Evolutionary conservation across 2,329 filamentous ascomycete genomes (phyloP).

Genomic region (Phialocephala subalpina): DNA sequence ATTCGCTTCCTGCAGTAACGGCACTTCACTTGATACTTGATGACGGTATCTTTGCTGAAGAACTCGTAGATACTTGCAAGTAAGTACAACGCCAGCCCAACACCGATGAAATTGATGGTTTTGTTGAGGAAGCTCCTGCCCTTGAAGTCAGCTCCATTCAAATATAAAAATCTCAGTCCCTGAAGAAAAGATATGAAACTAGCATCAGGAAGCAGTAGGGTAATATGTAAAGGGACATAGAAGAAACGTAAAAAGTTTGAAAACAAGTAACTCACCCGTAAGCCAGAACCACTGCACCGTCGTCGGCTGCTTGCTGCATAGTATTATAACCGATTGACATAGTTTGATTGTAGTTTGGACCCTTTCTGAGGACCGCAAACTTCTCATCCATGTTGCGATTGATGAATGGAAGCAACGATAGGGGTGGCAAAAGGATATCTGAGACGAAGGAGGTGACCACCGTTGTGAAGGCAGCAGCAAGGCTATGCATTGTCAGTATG

Average conservation of each 20-base stretch:
- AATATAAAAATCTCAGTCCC: background rate
- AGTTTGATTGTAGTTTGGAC: constrained; percentile 57
- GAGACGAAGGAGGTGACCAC: constrained; percentile 77
- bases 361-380: constrained; percentile 70
- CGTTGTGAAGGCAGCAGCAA: constrained; percentile 75
- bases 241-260: background rate
- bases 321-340: constrained; percentile 70
- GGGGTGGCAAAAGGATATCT: constrained; percentile 73
- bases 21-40: constrained; percentile 75
- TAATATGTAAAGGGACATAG: too few relatives aligned
- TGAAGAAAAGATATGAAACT: background rate
- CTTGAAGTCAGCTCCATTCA: background rate
- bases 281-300: constrained; percentile 76
- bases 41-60: constrained; percentile 68
- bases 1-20: constrained; percentile 71
- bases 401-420: constrained; percentile 74
- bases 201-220: too few relatives aligned
- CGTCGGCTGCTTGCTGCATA: constrained; percentile 70
- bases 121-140: constrained; percentile 67
- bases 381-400: constrained; percentile 78
- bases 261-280: constrained; percentile 64
- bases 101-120: constrained; percentile 69
- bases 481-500: constrained; percentile 49
- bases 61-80: constrained; percentile 70
- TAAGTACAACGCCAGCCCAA: constrained; percentile 71